Evolutionary conservation across 2,329 filamentous ascomycete species (phyloP), one percentile per base, ranked within the genome.

Genomic region (Tympanopsis confertula): DNA sequence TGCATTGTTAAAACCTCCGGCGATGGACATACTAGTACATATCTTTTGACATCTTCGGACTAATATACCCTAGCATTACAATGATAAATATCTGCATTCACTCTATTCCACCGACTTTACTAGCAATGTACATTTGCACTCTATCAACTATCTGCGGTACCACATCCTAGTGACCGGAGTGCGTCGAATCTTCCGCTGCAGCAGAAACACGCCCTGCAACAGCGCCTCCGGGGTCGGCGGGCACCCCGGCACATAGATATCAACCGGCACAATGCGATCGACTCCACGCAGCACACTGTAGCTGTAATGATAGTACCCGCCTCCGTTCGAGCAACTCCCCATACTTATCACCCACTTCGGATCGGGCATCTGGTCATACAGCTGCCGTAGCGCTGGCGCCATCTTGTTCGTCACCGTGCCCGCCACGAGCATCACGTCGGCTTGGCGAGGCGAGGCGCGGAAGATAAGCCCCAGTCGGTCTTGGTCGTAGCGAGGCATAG

Each of bases 351-450:
- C 86, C 86, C 86, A 94, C 54, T 82, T 72, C 14, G 86, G 86
- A 20, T 94, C 86, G 20, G 86, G 86, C 86, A 94, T 94, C 68
- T 94, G 87, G 61, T 94, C 87, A 65, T 94, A 94, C 44, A 93
- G 81, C 63, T 91, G 85, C 59, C 87, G 73, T 54, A 94, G 66
- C 20, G 87, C 87, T 2, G 87, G 86, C 1, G 86, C 86, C 87
- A 94, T 94, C 69, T 94, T 94, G 71, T 94, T 94, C 49, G 86
- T 93, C 43, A 94, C 73, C 20, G 87, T 94, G 42, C 87, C 87
- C 19, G 87, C 86, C 17, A 94, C 86, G 51, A 94, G 89, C 85
- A 94, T 91, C 47, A 93, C 82, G 59, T 94, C 86, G 43, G 85
- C 84, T 61, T 93, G 86, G 45, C 86, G 80, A 2, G 86, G 86